phyloP scores from a whole-genome alignment of 108 stramenopile genomes.

The Chaetoceros tenuissimus region DNA sequence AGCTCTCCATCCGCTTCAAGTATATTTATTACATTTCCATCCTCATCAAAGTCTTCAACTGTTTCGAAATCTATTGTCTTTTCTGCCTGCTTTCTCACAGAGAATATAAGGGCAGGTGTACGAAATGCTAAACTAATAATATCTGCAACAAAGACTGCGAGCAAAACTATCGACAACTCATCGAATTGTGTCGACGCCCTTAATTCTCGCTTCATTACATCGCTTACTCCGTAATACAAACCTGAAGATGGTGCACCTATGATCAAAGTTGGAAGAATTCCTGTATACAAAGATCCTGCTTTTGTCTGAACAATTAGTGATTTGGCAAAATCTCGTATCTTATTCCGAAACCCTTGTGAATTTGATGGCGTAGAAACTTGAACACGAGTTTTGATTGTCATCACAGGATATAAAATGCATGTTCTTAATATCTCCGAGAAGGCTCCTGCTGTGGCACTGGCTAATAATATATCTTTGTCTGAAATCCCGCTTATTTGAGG shows the following conservation, averaged over 20 bases:
- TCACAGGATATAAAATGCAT: conserved; percentile 54
- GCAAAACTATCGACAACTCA: conserved; percentile 20
- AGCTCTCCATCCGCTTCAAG: not conserved
- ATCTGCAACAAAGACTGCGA: conserved; percentile 48
- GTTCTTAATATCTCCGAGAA: conserved; percentile 63
- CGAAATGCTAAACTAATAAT: conserved; percentile 55
- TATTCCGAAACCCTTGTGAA: not conserved
- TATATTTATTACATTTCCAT: not conserved
- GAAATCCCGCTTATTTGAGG: conserved; percentile 48
- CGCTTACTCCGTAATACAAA: conserved; percentile 68
- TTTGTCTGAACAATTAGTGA: conserved; percentile 19
- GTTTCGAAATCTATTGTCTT: conserved; percentile 7
- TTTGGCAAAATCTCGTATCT: not conserved
- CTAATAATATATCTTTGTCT: conserved; percentile 57
- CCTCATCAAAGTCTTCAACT: not conserved
- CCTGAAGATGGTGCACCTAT: conserved; percentile 74
- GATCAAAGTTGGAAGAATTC: conserved; percentile 56
- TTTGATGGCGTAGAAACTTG: conserved; percentile 31
- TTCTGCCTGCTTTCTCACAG: conserved; percentile 56
- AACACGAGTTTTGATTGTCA: conserved; percentile 64
- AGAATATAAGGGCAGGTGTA: conserved; percentile 64
- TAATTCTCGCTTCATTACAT: conserved; percentile 54
- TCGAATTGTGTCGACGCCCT: conserved; percentile 10
- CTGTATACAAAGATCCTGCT: conserved; percentile 66
- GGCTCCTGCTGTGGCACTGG: conserved; percentile 61